phyloP scores from a whole-genome alignment of 2,329 filamentous ascomycete genomes.

The Diaporthe aspalathi region DNA sequence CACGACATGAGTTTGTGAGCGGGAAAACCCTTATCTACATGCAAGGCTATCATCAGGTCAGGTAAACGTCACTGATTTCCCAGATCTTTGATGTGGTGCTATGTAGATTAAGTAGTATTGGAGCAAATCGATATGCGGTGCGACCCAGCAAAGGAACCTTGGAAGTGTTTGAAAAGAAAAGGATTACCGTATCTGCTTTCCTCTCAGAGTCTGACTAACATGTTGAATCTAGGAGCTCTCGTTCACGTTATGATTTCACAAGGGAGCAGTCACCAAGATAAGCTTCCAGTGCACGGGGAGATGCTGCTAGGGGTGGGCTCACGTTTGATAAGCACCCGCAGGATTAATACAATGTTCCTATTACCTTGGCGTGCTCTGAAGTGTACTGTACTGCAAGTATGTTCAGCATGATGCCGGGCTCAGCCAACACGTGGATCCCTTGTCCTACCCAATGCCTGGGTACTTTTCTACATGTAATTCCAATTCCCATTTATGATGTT shows the following conservation, averaged over 20 bases:
- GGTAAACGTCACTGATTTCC: not conserved
- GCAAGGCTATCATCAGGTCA: not conserved
- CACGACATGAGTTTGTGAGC: not conserved
- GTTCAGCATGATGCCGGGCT: not conserved
- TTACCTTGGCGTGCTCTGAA: not conserved
- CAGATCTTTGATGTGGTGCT: not conserved
- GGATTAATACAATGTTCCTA: too few relatives aligned
- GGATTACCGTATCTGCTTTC: not conserved
- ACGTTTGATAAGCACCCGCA: not conserved
- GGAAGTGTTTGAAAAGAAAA: not conserved
- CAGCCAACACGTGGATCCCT: not conserved
- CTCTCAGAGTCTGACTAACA: not conserved
- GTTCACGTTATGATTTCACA: too few relatives aligned
- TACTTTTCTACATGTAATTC: not conserved
- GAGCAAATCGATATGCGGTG: not conserved
- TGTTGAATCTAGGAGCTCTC: not conserved
- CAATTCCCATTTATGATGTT: not conserved
- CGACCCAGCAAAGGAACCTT: not conserved
- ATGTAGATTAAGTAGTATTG: not conserved
- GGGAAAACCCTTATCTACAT: constrained; percentile 16
- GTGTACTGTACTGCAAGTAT: too few relatives aligned
- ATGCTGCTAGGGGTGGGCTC: not conserved
- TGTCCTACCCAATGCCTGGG: not conserved
- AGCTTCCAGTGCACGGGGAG: not conserved
- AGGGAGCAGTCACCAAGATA: not conserved